These are phyloP conservation scores for Perkinsus olseni DNA, from an alignment of 169 alveolate genomes.

Conservation along the genomic window DNA sequence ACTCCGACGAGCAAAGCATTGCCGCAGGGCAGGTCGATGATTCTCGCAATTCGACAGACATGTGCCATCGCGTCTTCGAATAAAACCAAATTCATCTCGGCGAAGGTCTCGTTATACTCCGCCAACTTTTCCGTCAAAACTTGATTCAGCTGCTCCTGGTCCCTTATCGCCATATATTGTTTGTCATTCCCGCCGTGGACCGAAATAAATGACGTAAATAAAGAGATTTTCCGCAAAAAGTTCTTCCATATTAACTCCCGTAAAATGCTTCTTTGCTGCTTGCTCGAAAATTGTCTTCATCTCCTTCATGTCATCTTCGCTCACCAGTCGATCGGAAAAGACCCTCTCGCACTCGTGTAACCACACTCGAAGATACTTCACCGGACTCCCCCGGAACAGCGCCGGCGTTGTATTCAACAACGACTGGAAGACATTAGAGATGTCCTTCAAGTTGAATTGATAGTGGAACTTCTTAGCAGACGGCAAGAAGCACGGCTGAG, in stretches of 20 bases:
- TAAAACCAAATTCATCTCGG: constrained; percentile 84
- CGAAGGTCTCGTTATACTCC: constrained; percentile 78
- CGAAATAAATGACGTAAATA: constrained; percentile 75
- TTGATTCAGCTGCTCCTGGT: constrained; percentile 63
- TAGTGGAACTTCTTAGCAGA: constrained; percentile 91
- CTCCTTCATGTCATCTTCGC: constrained; percentile 62
- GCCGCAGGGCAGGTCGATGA: constrained; percentile 81
- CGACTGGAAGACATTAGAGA: constrained; percentile 81
- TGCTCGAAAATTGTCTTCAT: constrained; percentile 57
- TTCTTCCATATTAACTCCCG: constrained; percentile 48
- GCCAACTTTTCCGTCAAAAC: constrained; percentile 73
- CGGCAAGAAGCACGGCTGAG: constrained; percentile 75
- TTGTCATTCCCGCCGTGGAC: constrained; percentile 76
- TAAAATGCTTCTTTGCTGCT: constrained; percentile 52
- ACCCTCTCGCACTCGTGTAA: constrained; percentile 87
- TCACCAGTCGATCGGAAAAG: constrained; percentile 80
- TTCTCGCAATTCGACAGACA: constrained; percentile 81
- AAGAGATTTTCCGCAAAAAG: constrained; percentile 55
- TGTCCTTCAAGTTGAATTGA: constrained; percentile 85
- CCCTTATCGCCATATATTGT: constrained; percentile 56
- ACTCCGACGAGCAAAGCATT: constrained; percentile 92
- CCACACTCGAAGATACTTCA: constrained; percentile 77
- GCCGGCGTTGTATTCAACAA: constrained; percentile 72
- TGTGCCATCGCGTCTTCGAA: constrained; percentile 89
- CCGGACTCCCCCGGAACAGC: constrained; percentile 54